Evolutionary conservation across 2,329 filamentous ascomycete genomes (phyloP).

Genomic region (Neocucurbitaria cava): DNA sequence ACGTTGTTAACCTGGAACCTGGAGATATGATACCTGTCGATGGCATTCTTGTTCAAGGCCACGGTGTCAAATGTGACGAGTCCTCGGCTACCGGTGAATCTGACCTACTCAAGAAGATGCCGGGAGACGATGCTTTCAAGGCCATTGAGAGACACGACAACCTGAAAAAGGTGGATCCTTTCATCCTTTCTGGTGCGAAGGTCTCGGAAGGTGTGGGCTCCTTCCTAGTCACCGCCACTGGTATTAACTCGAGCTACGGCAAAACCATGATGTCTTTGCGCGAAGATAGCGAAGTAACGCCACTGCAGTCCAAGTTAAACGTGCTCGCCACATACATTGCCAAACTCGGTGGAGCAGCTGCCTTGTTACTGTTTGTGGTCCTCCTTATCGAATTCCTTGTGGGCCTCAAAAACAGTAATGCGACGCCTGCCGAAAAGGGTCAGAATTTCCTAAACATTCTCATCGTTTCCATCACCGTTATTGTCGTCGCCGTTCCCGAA

Average conservation of each 20-base stretch:
- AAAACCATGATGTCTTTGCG: constrained; percentile 80
- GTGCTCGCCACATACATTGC: constrained; percentile 79
- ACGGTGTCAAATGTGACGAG: constrained; percentile 74
- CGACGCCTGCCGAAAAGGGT: constrained; percentile 74
- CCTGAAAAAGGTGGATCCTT: constrained; percentile 75
- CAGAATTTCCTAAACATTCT: constrained; percentile 71
- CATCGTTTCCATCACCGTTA: constrained; percentile 70
- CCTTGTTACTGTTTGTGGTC: constrained; percentile 80
- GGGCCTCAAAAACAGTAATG: constrained; percentile 62
- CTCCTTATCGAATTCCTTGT: constrained; percentile 86
- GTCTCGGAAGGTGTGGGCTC: constrained; percentile 77
- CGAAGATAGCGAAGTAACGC: constrained; percentile 78
- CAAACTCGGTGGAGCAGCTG: constrained; percentile 78
- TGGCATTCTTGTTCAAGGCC: constrained; percentile 71
- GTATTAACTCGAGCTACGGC: constrained; percentile 76
- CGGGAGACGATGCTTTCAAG: constrained; percentile 70
- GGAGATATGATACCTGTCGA: constrained; percentile 76
- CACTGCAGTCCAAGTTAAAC: constrained; percentile 79
- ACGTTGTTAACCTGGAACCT: constrained; percentile 73
- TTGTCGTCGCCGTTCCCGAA: constrained; percentile 74
- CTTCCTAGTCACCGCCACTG: constrained; percentile 77
- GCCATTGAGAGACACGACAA: constrained; percentile 68
- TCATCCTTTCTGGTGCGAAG: constrained; percentile 86
- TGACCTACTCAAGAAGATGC: constrained; percentile 72
- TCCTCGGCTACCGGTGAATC: constrained; percentile 78